Evolutionary conservation across 257 asterid genomes (phyloP).

Genomic region (Fraxinus cuspidata): DNA sequence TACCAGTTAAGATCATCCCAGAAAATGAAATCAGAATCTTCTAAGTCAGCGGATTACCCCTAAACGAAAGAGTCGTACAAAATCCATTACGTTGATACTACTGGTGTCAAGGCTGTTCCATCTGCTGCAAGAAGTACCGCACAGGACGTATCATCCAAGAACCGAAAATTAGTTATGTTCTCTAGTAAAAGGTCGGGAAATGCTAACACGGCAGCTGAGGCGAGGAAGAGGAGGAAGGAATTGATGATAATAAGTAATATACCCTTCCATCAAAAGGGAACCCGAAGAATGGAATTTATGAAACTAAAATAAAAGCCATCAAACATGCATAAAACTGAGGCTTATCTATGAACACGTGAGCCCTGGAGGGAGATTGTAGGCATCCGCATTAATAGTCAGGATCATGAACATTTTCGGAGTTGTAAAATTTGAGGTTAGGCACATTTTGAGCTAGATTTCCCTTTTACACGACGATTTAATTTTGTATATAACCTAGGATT

Average conservation of each 20-base stretch:
- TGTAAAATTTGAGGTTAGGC: not conserved
- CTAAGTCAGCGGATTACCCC: not conserved
- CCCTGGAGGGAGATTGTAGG: no score
- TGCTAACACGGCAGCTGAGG: constrained; percentile 33
- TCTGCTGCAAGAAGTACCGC: constrained; percentile 9
- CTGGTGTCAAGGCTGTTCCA: not conserved
- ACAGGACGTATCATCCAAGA: not conserved
- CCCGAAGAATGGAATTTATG: constrained; percentile 26
- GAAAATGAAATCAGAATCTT: constrained; percentile 4
- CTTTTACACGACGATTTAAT: not conserved
- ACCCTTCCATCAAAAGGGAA: constrained; percentile 8
- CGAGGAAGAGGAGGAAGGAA: constrained; percentile 48
- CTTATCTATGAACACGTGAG: no score
- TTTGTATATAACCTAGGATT: not conserved
- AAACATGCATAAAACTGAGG: not conserved
- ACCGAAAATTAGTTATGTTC: not conserved
- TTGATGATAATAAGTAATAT: constrained; percentile 31
- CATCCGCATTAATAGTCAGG: no score
- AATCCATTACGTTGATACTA: not conserved
- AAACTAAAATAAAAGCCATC: no score
- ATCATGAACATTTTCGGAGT: no score
- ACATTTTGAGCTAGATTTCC: not conserved
- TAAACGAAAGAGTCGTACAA: constrained; percentile 9
- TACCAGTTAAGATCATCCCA: constrained; percentile 17
- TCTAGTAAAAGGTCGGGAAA: not conserved